These are phyloP conservation scores for Excoecaria agallocha DNA, from an alignment of 345 rosid species.

Conservation along the genomic window DNA sequence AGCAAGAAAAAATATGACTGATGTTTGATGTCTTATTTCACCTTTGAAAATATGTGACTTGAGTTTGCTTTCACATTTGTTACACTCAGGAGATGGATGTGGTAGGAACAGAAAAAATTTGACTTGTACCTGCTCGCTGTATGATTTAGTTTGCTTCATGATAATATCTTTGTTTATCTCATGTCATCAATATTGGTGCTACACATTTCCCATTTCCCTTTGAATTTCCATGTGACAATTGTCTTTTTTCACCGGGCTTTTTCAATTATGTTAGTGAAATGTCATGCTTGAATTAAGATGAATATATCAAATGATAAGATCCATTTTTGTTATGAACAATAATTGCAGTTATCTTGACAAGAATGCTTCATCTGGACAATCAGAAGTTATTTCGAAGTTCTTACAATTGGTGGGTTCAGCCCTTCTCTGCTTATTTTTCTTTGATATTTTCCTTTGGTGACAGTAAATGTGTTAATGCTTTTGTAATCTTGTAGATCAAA, in stretches of 20 bases:
- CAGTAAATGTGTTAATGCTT: constrained; percentile 14
- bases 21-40: neutral
- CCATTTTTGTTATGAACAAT: constrained; percentile 7
- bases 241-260: neutral
- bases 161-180: neutral
- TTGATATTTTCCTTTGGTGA: neutral
- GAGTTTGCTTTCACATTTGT: neutral
- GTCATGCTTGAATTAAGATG: constrained; percentile 7
- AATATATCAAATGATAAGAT: constrained; percentile 4
- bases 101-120: neutral
- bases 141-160: neutral
- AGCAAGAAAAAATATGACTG: neutral
- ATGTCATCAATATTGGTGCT: neutral
- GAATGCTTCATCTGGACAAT: constrained; percentile 38
- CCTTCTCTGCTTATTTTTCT: constrained; percentile 3
- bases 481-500: constrained; percentile 58
- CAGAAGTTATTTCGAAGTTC: constrained; percentile 59
- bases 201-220: neutral
- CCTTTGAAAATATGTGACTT: neutral
- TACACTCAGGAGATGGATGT: neutral
- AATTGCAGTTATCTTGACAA: constrained; percentile 70
- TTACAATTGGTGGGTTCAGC: constrained; percentile 67
- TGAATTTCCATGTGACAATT: neutral
- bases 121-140: neutral
- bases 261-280: neutral